Evolutionary conservation across 192 early-diverging fungal genomes (phyloP).

Genomic region (Mortierella alpina): DNA sequence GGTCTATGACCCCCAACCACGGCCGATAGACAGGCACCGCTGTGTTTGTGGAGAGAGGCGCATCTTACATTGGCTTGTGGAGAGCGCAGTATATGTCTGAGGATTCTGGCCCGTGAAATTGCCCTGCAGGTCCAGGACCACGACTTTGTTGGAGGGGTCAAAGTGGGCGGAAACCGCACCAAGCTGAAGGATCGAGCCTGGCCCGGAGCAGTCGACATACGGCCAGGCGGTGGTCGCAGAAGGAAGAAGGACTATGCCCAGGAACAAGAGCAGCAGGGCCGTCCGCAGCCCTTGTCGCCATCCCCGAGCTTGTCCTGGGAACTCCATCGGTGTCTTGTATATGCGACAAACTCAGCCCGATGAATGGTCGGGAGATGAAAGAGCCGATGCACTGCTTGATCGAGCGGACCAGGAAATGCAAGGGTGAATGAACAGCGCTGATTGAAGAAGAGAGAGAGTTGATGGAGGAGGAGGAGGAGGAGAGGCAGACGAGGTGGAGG

Average conservation of each 20-base stretch:
- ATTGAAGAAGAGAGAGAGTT: not conserved
- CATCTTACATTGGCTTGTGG: constrained; percentile 40
- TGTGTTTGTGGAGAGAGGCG: not conserved
- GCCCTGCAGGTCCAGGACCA: constrained; percentile 22
- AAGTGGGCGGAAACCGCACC: constrained; percentile 17
- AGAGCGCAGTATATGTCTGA: constrained; percentile 13
- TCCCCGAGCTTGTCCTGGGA: constrained; percentile 18
- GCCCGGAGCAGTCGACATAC: constrained; percentile 41
- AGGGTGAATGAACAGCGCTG: not conserved
- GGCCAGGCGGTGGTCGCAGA: constrained; percentile 32
- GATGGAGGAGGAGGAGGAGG: not conserved
- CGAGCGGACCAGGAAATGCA: not conserved
- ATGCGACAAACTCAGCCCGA: not conserved
- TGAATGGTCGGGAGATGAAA: not conserved
- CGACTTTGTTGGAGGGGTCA: constrained; percentile 9
- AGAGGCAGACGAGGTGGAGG: not conserved
- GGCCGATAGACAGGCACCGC: not conserved
- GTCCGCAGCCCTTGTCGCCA: constrained; percentile 12
- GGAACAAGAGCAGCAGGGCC: not conserved
- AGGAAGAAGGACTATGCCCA: constrained; percentile 2
- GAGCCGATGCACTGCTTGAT: not conserved
- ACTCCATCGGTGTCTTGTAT: constrained; percentile 6
- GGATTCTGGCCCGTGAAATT: constrained; percentile 21
- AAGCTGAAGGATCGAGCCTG: constrained; percentile 20
- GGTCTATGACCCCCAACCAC: not conserved